These are phyloP conservation scores for Sphaerulina musiva DNA, from an alignment of 2,329 filamentous ascomycete genomes.

Conservation along the genomic window DNA sequence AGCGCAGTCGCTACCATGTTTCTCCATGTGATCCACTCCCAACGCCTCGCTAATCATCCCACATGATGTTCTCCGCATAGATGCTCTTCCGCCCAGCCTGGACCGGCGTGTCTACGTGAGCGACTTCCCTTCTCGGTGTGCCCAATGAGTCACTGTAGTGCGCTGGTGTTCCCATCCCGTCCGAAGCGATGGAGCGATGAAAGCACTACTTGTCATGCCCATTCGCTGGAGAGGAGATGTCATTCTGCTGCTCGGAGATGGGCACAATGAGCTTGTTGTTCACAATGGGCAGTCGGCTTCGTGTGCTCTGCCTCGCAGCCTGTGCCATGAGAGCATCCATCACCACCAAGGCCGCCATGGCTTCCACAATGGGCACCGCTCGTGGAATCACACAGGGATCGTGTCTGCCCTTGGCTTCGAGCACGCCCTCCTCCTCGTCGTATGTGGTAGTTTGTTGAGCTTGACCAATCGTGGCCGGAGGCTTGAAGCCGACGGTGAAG, in stretches of 20 bases:
- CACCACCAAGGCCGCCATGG: slow-evolving; percentile 80
- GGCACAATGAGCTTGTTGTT: slow-evolving; percentile 19
- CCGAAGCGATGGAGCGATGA: neutral
- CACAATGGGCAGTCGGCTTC: slow-evolving; percentile 42
- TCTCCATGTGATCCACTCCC: neutral
- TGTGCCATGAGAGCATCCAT: slow-evolving; percentile 85
- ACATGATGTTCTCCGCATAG: neutral
- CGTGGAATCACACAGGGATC: slow-evolving; percentile 89
- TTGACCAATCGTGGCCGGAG: slow-evolving; percentile 85
- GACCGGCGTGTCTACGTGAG: neutral
- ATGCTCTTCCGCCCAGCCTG: neutral
- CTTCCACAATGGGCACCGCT: slow-evolving; percentile 79
- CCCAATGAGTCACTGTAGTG: neutral
- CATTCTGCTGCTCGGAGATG: slow-evolving; percentile 23
- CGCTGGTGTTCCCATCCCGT: neutral
- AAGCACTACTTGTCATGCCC: slow-evolving; percentile 12
- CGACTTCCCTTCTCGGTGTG: neutral
- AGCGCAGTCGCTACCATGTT: too few relatives aligned
- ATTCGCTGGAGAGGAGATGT: slow-evolving; percentile 19
- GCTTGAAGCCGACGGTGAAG: slow-evolving; percentile 93
- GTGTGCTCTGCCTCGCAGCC: slow-evolving; percentile 54
- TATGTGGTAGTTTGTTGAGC: slow-evolving; percentile 79
- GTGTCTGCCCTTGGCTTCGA: slow-evolving; percentile 89
- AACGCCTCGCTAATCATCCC: neutral
- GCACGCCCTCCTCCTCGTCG: slow-evolving; percentile 64